These are phyloP conservation scores for Powellomyces hirtus DNA, from an alignment of 192 early-diverging fungal species.

Conservation along the genomic window DNA sequence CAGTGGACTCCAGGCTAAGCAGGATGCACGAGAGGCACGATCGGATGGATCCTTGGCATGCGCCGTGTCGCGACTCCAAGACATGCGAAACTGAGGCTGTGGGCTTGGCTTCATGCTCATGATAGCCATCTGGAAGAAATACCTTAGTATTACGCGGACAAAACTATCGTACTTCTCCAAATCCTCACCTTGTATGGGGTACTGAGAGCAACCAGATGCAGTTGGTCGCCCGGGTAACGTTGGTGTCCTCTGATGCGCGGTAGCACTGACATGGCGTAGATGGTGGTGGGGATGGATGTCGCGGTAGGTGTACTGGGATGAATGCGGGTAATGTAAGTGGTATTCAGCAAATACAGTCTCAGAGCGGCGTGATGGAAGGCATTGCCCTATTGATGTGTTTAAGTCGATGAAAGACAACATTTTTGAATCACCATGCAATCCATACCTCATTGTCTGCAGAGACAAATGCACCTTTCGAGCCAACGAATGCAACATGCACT, in stretches of 20 bases:
- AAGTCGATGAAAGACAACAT: neutral
- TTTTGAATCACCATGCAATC: neutral
- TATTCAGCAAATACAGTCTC: conserved; percentile 19
- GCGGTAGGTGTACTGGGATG: conserved; percentile 10
- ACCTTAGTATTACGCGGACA: too few species aligned
- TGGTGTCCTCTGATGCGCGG: conserved; percentile 1
- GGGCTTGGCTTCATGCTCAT: conserved; percentile 37
- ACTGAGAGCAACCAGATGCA: conserved; percentile 28
- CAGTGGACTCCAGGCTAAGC: conserved; percentile 18
- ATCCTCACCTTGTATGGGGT: conserved; percentile 39
- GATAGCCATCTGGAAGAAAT: conserved; percentile 29
- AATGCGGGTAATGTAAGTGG: conserved; percentile 20
- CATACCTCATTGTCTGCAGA: conserved; percentile 46
- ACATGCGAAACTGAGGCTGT: conserved; percentile 23
- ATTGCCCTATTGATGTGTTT: conserved; percentile 27
- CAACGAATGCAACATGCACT: conserved; percentile 39
- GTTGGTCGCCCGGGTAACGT: conserved; percentile 16
- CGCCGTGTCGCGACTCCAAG: conserved; percentile 7
- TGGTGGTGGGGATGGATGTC: conserved; percentile 16
- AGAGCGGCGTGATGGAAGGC: conserved; percentile 42
- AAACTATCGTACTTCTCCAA: too few species aligned
- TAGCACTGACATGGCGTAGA: conserved; percentile 26
- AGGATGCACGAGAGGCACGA: neutral
- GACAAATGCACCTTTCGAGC: conserved; percentile 29
- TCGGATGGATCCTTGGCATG: neutral